phyloP scores from a whole-genome alignment of 441 rosid species.

The Corymbia citriodora region DNA sequence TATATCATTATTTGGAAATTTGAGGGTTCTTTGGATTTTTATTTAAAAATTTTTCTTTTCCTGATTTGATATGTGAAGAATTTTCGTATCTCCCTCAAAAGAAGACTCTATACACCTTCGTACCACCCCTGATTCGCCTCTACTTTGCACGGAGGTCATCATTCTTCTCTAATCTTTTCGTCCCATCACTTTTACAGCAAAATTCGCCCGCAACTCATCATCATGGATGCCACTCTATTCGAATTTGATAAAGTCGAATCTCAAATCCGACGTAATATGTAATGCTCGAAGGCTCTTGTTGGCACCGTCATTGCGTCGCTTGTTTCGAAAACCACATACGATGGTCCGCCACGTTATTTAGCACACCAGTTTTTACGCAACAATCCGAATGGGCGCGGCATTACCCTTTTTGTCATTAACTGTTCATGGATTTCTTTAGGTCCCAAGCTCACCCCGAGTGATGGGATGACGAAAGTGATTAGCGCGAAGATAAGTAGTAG shows the following conservation, averaged over 20 bases:
- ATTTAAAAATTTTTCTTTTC: no score
- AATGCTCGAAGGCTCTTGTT: background rate
- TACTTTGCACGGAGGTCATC: background rate
- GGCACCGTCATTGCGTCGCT: rapidly evolving
- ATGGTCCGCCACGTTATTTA: background rate
- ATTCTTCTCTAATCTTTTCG: background rate
- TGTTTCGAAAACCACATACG: background rate
- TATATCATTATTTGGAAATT: no score
- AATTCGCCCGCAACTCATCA: background rate
- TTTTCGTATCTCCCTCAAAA: background rate
- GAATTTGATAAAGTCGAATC: no score
- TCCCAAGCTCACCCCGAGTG: background rate
- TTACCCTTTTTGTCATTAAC: background rate
- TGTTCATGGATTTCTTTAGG: background rate
- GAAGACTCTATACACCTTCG: background rate
- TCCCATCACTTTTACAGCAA: background rate
- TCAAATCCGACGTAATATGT: background rate
- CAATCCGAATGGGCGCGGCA: background rate
- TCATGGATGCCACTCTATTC: background rate
- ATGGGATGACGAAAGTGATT: background rate
- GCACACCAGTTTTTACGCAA: background rate
- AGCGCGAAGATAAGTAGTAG: background rate
- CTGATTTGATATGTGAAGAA: background rate
- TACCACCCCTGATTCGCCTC: background rate
- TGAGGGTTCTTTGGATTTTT: no score